These are phyloP conservation scores for Hydnum rufescens DNA, from an alignment of 768 basidiomycete species.

Conservation along the genomic window DNA sequence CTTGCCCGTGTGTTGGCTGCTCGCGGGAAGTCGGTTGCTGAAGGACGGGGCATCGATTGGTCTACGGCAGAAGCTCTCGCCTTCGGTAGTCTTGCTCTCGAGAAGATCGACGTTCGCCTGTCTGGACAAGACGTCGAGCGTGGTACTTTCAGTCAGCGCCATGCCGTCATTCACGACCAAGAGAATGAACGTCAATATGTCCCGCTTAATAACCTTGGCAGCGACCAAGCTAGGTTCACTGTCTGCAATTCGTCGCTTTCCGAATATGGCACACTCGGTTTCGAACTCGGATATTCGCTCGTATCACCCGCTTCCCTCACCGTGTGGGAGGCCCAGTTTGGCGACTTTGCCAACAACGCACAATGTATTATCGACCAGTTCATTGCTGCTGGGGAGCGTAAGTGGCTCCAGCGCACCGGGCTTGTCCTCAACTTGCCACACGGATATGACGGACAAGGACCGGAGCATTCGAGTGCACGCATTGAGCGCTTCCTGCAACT, in stretches of 20 bases:
- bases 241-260: constrained; percentile 95
- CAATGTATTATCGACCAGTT: constrained; percentile 99
- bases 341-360: constrained; percentile 95
- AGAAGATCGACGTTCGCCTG: constrained; percentile 84
- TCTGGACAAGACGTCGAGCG: constrained; percentile 98
- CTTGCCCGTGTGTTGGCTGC: constrained; percentile 76
- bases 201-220: constrained; percentile 73
- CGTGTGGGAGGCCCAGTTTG: constrained; percentile 98
- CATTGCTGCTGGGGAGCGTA: constrained; percentile 90
- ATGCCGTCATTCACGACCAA: constrained; percentile 95
- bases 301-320: constrained; percentile 85
- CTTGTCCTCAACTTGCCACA: constrained; percentile 79
- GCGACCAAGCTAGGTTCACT: constrained; percentile 79
- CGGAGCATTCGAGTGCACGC: constrained; percentile 91
- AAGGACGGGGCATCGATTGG: constrained; percentile 90
- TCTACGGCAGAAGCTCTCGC: constrained; percentile 96
- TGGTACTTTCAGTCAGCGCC: constrained; percentile 96
- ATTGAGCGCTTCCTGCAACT: constrained; percentile 95
- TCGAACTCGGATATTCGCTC: constrained; percentile 95
- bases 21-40: constrained; percentile 80
- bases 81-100: constrained; percentile 80
- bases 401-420: constrained; percentile 91
- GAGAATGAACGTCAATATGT: constrained; percentile 76
- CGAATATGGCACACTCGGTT: constrained; percentile 86
- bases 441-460: constrained; percentile 96